Evolutionary conservation across 164 flowering plant genomes (phyloP).

Genomic region (Dillenia turbinata): DNA sequence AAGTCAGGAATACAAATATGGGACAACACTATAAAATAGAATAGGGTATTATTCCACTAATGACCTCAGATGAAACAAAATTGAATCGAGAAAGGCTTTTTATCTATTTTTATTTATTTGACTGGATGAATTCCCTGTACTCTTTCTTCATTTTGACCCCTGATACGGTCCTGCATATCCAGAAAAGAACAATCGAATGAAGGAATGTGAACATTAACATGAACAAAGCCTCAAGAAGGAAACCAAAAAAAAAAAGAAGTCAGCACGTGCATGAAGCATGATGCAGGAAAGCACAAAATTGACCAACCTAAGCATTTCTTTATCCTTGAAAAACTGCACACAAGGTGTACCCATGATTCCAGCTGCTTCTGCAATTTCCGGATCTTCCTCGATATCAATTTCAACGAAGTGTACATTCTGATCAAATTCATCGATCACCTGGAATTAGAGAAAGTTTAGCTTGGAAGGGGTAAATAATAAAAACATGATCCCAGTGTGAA

Average conservation of each 20-base stretch:
- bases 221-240: not conserved
- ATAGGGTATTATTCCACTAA: constrained; percentile 23
- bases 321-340: constrained; percentile 95
- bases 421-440: constrained; percentile 95
- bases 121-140: constrained; percentile 80
- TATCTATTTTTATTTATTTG: constrained; percentile 54
- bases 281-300: not conserved
- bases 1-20: no score
- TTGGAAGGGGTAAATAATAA: no score
- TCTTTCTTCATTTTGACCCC: constrained; percentile 99
- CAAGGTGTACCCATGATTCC: constrained; percentile 99
- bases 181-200: not conserved
- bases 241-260: not conserved
- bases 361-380: constrained; percentile 94
- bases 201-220: not conserved
- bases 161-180: constrained; percentile 69
- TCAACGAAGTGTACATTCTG: constrained; percentile 92
- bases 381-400: constrained; percentile 97
- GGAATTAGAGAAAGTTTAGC: constrained; percentile 10
- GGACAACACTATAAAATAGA: constrained; percentile 2
- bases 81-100: constrained; percentile 22
- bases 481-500: no score
- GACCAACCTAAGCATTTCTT: constrained; percentile 83
- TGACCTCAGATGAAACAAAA: constrained; percentile 32
- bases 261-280: not conserved